Evolutionary conservation across 768 basidiomycete genomes (phyloP).

Genomic region (Termitomyces sp.): DNA sequence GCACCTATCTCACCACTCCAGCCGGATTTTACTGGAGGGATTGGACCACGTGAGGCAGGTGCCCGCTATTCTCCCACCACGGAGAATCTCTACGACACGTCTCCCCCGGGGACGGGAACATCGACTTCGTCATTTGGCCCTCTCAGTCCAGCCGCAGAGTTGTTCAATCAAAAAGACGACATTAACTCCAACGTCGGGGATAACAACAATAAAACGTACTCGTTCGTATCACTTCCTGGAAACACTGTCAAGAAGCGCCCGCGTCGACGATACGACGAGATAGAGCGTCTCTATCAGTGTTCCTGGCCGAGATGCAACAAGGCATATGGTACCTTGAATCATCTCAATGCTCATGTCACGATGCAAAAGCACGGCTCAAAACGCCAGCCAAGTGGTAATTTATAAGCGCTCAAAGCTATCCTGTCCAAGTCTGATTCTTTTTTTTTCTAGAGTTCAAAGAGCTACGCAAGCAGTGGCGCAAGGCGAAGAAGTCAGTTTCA

Average conservation of each 20-base stretch:
- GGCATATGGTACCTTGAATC: conserved; percentile 92
- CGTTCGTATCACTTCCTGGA: conserved; percentile 76
- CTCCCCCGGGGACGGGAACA: conserved; percentile 58
- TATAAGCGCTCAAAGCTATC: conserved; percentile 1
- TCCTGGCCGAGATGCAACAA: conserved; percentile 75
- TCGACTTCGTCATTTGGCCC: conserved; percentile 45
- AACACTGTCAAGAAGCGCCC: conserved; percentile 81
- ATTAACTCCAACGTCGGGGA: conserved; percentile 27
- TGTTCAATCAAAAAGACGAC: conserved; percentile 20
- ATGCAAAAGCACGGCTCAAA: conserved; percentile 96
- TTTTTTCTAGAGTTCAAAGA: conserved; percentile 86
- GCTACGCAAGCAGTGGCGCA: conserved; percentile 93
- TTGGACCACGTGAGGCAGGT: conserved; percentile 21
- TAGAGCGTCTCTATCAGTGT: conserved; percentile 89
- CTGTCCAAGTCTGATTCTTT: conserved; percentile 14
- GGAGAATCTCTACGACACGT: conserved; percentile 52
- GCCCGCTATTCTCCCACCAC: conserved; percentile 38
- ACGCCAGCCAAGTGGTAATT: conserved; percentile 71
- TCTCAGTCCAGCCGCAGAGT: conserved; percentile 19
- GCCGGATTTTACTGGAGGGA: conserved; percentile 42
- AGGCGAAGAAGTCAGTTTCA: conserved; percentile 75
- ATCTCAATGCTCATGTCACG: conserved; percentile 96
- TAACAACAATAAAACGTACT: conserved; percentile 63
- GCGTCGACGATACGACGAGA: conserved; percentile 88
- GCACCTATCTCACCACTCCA: conserved; percentile 52